Evolutionary conservation across 257 asterid species (phyloP), one percentile per base, ranked within the genome.

Genomic region (Rhazya stricta): DNA sequence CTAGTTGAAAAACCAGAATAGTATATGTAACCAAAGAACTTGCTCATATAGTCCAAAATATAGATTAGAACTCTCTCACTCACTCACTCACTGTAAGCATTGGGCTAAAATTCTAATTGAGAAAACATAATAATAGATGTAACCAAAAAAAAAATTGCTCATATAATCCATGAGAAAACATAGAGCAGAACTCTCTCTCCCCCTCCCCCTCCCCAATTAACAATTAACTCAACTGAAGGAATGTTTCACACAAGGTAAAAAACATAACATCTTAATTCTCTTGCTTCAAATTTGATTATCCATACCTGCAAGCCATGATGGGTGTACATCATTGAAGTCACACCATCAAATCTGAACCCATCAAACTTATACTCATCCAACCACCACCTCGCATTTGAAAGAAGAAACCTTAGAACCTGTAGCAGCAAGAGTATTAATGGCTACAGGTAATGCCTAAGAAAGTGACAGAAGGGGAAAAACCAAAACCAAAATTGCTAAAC

Each of bases 351-450:
- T 84, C 99, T 91, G 88, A 95, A 95, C 51, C 99, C 99, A 76
- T 95, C 99, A 69, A 95, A 95, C 88, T 95, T 95, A 85, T 91
- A 95, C 88, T 94, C 97, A 87, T 91, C 98, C 88, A 94, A 85
- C 99, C 99, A 94, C 99, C 97, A 94, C 85, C 99, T 89, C 56
- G 99, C 94, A 80, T 92, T 94, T 36, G 99, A 94, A 74, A 94
- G 97, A 84, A 94, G 99, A 86, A 42, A 94, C 85, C 99, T 86
- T 70, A 90, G 83, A 53, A 94, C 99, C 99, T 94, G 84, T 76
- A 77, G 73, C 75, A 74, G 65, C 75, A 67, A 74, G 74, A 53
- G 69, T 41, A 72, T 71, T 23, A 69, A 37, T 56, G 19, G 9
- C 19, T 18, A 53, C 16, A 65, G 27, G 41, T 25, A 15, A 68